Base-by-base conservation (phyloP, 352 stramenopile genomes). In the Phytophthora colocasiae region DNA sequence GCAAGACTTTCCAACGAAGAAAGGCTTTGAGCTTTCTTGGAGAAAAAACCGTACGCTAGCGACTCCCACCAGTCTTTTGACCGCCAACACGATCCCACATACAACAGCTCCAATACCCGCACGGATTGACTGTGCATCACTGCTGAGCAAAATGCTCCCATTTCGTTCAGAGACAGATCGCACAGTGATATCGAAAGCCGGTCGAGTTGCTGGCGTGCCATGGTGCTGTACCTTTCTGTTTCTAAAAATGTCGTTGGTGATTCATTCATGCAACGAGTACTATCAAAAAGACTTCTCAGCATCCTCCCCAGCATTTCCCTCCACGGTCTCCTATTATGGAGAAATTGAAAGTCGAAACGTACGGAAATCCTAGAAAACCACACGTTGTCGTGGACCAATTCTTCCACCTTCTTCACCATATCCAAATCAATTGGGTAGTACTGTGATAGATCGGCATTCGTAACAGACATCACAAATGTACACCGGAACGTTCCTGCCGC, bases 381-480 rank as follows among this genome's bases (percentile, higher is more conserved):
- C 11, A 41, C 36, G 36, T 41, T 17, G 11, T 41, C 36, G 36
- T 6, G 12, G 4, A 17, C 6, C 12, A 43, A 43, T 17, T 17
- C 12, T 15, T 43, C 12, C 12, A 43, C 19, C 4, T 2, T 43
- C 36, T 17, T 17, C 12, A 7, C 6, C 36, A 43, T 43, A 43
- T 43, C 36, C 36, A 43, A 15, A 17, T 3, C 12, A 43, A 34
- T 11, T 34, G 31, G 31, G 2, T 11, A 9, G 8, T 34, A 9
- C 2, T 11, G 7, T 31, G 3, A 1, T 34, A 43, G 15, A 14
- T 43, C 11, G 4, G 36, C 12, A 17, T 43, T 6, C 1, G 27
- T 44, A 29, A n/a, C 14, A 17, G 36, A 39, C 22, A 58, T 12
- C 38, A 58, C 51, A 36, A 49, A 58, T 7, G 39, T 58, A 26